phyloP scores from a whole-genome alignment of 345 rosid genomes.

The Euclidium syriacum region DNA sequence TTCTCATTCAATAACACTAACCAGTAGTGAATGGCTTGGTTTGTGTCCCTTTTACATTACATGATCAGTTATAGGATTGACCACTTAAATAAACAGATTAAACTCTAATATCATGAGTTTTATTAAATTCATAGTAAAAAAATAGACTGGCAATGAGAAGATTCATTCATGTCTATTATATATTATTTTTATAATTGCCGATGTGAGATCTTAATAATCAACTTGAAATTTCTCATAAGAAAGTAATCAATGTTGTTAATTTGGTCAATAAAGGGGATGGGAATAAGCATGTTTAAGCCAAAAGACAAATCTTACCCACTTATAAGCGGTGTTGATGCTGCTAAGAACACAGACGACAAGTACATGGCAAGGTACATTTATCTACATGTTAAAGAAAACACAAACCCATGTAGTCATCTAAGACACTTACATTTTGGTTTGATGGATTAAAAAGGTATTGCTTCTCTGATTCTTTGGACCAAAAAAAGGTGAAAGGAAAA shows the following conservation, averaged over 20 bases:
- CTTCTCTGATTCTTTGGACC: constrained; percentile 48
- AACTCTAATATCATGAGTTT: no score
- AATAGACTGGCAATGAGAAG: no score
- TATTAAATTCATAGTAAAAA: no score
- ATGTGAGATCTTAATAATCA: no score
- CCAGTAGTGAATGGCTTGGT: no score
- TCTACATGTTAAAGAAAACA: background rate
- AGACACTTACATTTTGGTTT: background rate
- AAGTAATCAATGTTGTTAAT: background rate
- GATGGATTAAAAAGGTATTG: constrained; percentile 44
- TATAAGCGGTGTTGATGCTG: constrained; percentile 65
- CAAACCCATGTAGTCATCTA: background rate
- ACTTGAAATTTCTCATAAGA: no score
- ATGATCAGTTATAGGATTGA: no score
- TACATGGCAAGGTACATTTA: constrained; percentile 41
- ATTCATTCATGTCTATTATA: no score
- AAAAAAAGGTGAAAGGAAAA: constrained; percentile 66
- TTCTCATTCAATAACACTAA: no score
- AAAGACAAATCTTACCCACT: constrained; percentile 58
- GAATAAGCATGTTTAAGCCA: constrained; percentile 53
- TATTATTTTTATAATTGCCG: no score
- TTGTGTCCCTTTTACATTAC: no score
- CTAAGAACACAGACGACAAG: constrained; percentile 29
- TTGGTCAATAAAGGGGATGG: constrained; percentile 48
- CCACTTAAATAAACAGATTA: no score